Conservation (phyloP, 1,139 yeast genomes). For the Sugiyamaella sp. region DNA sequence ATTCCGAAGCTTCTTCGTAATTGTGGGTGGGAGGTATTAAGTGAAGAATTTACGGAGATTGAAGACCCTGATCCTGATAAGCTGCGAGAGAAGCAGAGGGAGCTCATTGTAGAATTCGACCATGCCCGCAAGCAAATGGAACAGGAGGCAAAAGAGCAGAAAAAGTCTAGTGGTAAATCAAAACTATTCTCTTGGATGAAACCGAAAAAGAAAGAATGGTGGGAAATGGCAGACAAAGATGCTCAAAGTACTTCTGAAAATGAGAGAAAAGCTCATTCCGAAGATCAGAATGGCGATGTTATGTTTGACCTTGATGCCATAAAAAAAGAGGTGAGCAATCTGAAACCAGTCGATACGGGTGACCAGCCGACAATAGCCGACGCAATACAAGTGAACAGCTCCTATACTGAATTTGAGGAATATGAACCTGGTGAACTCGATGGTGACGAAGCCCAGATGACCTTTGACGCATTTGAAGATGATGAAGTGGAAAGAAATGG, state of each 20-base stretch:
- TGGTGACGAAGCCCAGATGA: conserved; percentile 32
- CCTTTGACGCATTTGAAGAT: conserved; percentile 33
- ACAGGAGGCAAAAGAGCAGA: conserved; percentile 37
- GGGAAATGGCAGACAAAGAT: conserved; percentile 63
- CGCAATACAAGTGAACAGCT: conserved; percentile 12
- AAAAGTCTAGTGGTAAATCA: conserved; percentile 39
- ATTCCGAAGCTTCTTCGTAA: conserved; percentile 77
- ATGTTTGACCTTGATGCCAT: conserved; percentile 47
- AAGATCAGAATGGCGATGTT: conserved; percentile 27
- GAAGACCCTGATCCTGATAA: conserved; percentile 95
- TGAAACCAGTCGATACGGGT: conserved; percentile 5
- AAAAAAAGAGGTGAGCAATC: conserved; percentile 36
- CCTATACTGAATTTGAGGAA: conserved; percentile 20
- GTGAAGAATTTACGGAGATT: conserved; percentile 92
- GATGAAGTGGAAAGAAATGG: conserved; percentile 27
- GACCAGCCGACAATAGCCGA: conserved; percentile 1
- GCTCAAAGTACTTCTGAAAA: conserved; percentile 24
- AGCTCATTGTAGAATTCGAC: conserved; percentile 79
- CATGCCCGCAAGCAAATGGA: conserved; percentile 67
- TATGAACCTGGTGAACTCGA: conserved; percentile 22
- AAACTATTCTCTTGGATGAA: conserved; percentile 57
- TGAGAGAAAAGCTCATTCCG: conserved; percentile 18
- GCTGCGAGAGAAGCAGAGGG: conserved; percentile 73
- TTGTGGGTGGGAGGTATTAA: conserved; percentile 74
- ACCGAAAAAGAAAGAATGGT: conserved; percentile 85